Evolutionary conservation across 768 basidiomycete genomes (phyloP).

Genomic region (Scleroderma bovista): DNA sequence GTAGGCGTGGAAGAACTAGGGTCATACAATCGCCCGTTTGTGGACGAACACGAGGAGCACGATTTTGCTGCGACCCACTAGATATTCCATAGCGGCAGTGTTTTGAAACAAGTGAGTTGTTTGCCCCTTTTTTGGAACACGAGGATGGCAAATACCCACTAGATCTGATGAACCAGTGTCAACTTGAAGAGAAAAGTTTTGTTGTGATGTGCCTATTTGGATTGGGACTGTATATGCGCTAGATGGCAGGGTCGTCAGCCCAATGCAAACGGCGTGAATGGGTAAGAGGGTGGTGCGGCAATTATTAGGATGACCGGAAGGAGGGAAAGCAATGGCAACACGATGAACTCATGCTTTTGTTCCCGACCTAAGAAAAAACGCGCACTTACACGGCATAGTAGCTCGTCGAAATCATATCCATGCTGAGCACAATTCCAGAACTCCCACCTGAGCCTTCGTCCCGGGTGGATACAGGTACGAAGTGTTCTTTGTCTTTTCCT

Average conservation of each 20-base stretch:
- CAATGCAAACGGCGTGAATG: neutral
- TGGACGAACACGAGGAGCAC: slow-evolving; percentile 50
- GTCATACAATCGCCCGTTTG: slow-evolving; percentile 49
- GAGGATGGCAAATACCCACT: slow-evolving; percentile 35
- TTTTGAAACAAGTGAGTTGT: neutral
- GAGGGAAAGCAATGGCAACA: neutral
- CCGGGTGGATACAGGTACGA: slow-evolving; percentile 3
- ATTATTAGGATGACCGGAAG: neutral
- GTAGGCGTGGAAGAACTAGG: slow-evolving; percentile 44
- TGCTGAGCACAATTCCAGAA: slow-evolving; percentile 52
- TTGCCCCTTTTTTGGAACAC: neutral
- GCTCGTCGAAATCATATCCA: slow-evolving; percentile 50
- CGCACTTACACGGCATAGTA: slow-evolving; percentile 55
- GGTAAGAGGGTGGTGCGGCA: too few species aligned
- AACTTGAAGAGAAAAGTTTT: slow-evolving; percentile 61
- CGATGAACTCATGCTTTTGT: neutral
- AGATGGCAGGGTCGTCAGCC: slow-evolving; percentile 2
- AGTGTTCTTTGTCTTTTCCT: slow-evolving; percentile 9
- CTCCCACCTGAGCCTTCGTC: slow-evolving; percentile 43
- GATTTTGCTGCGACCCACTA: slow-evolving; percentile 74
- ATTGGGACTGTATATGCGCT: slow-evolving; percentile 67
- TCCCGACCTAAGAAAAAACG: neutral
- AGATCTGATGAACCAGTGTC: slow-evolving; percentile 83
- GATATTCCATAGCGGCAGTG: neutral
- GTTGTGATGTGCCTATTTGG: slow-evolving; percentile 41